These are phyloP conservation scores for Blastobotrys robertii DNA, from an alignment of 805 yeast species.

Conservation along the genomic window DNA sequence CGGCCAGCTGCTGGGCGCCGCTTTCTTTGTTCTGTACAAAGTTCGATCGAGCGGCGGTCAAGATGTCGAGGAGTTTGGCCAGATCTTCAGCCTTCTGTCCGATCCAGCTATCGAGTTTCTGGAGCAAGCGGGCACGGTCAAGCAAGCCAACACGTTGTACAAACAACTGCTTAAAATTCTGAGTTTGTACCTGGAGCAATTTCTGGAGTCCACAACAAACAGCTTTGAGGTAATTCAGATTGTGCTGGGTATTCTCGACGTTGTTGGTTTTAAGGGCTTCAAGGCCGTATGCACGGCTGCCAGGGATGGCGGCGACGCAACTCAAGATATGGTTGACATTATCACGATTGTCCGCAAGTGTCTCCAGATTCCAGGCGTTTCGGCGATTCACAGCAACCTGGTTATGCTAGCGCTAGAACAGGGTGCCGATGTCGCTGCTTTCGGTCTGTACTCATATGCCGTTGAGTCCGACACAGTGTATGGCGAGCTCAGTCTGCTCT, in stretches of 20 bases:
- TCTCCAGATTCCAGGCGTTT: slow-evolving; percentile 26
- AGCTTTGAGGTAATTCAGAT: slow-evolving; percentile 15
- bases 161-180: slow-evolving; percentile 21
- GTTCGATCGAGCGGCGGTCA: slow-evolving; percentile 3
- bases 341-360: slow-evolving; percentile 56
- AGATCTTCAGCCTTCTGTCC: slow-evolving; percentile 18
- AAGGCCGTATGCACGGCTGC: slow-evolving; percentile 47
- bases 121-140: slow-evolving; percentile 32
- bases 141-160: slow-evolving; percentile 25
- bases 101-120: slow-evolving; percentile 29
- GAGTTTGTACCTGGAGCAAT: slow-evolving; percentile 14
- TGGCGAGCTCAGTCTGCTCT: slow-evolving; percentile 63
- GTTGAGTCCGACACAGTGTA: slow-evolving; percentile 51
- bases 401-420: slow-evolving; percentile 44
- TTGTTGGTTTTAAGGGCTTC: slow-evolving; percentile 59
- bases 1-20: slow-evolving; percentile 55
- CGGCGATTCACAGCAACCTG: slow-evolving; percentile 29
- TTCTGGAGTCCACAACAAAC: slow-evolving; percentile 5
- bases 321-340: slow-evolving; percentile 57
- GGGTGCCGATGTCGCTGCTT: slow-evolving; percentile 52
- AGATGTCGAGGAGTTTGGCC: slow-evolving; percentile 26
- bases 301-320: slow-evolving; percentile 36
- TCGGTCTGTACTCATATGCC: slow-evolving; percentile 59
- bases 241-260: slow-evolving; percentile 41
- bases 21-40: slow-evolving; percentile 37